These are phyloP conservation scores for Selenicereus undatus DNA, from an alignment of 148 eudicot genomes.

Conservation along the genomic window DNA sequence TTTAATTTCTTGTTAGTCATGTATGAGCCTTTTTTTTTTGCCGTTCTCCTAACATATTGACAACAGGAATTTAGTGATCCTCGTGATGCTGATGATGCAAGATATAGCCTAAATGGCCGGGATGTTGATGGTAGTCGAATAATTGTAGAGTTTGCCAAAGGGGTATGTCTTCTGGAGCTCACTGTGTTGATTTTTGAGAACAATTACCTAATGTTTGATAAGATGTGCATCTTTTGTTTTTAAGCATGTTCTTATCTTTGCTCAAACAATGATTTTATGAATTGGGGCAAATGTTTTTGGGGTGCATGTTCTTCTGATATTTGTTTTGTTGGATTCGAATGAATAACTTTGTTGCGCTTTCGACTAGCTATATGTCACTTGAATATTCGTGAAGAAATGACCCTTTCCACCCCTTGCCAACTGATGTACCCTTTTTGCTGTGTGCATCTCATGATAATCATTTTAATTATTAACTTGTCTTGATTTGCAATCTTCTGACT, in stretches of 20 bases:
- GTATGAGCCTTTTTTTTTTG: slow-evolving; percentile 17
- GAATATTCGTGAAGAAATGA: too few relatives aligned
- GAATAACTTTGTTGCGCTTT: too few relatives aligned
- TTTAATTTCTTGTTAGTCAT: slow-evolving; percentile 11
- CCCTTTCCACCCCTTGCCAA: too few relatives aligned
- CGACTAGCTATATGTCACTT: too few relatives aligned
- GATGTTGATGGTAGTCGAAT: slow-evolving; percentile 81
- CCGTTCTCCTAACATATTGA: slow-evolving; percentile 19
- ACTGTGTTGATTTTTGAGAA: not conserved
- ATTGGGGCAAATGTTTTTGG: too few relatives aligned
- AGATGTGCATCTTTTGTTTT: not conserved
- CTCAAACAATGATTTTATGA: too few relatives aligned
- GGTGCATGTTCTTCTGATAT: too few relatives aligned
- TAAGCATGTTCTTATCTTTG: not conserved
- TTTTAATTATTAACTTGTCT: too few relatives aligned
- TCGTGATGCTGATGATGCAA: slow-evolving; percentile 97
- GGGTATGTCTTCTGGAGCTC: slow-evolving; percentile 41
- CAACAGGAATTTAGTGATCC: slow-evolving; percentile 86
- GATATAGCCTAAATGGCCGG: slow-evolving; percentile 66
- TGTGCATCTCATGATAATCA: not conserved
- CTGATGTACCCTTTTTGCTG: not conserved
- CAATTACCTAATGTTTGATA: not conserved
- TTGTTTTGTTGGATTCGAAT: too few relatives aligned
- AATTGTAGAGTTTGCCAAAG: slow-evolving; percentile 77
- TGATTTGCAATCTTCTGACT: too few relatives aligned